These are phyloP conservation scores for Fusarium abutilonis DNA, from an alignment of 2,329 filamentous ascomycete genomes.

Conservation along the genomic window DNA sequence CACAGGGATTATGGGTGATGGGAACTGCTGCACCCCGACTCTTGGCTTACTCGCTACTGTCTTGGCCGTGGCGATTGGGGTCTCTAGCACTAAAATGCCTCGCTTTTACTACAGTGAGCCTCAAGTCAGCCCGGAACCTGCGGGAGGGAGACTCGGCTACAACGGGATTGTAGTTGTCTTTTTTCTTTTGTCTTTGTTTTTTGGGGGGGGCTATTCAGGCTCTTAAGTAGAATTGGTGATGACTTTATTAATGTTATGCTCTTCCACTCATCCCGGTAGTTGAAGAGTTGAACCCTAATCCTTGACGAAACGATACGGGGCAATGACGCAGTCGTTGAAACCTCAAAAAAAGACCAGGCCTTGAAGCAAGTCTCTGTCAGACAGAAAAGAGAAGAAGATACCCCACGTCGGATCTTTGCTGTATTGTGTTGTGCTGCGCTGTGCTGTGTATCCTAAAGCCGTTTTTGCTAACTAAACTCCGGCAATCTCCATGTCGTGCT, in stretches of 20 bases:
- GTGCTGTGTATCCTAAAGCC: background rate
- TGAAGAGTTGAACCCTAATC: conserved; percentile 14
- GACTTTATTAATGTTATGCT: background rate
- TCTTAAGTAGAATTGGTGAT: conserved; percentile 3
- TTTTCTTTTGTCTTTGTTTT: background rate
- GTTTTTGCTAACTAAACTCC: conserved; percentile 9
- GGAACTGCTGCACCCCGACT: conserved; percentile 28
- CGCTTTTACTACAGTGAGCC: conserved; percentile 19
- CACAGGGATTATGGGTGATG: conserved; percentile 16
- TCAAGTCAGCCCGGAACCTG: conserved; percentile 33
- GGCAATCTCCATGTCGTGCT: conserved; percentile 9
- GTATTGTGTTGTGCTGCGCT: too few species aligned
- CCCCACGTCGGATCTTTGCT: conserved; percentile 22
- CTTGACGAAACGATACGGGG: conserved; percentile 16
- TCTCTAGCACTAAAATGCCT: conserved; percentile 29
- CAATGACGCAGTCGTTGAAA: conserved; percentile 36
- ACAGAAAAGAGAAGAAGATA: conserved; percentile 8
- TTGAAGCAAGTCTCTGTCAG: conserved; percentile 3
- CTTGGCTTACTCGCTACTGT: conserved; percentile 26
- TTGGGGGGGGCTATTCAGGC: background rate
- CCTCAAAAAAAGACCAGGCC: conserved; percentile 15
- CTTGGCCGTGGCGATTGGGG: conserved; percentile 37
- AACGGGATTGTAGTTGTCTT: conserved; percentile 18
- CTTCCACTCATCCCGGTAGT: conserved; percentile 27
- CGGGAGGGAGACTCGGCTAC: conserved; percentile 35